A percentile compares a stretch with the other conserved stretches of the same genome.
phyloP scores from a whole-genome alignment of 208 protist genomes.

The Crithidia acanthocephali region DNA sequence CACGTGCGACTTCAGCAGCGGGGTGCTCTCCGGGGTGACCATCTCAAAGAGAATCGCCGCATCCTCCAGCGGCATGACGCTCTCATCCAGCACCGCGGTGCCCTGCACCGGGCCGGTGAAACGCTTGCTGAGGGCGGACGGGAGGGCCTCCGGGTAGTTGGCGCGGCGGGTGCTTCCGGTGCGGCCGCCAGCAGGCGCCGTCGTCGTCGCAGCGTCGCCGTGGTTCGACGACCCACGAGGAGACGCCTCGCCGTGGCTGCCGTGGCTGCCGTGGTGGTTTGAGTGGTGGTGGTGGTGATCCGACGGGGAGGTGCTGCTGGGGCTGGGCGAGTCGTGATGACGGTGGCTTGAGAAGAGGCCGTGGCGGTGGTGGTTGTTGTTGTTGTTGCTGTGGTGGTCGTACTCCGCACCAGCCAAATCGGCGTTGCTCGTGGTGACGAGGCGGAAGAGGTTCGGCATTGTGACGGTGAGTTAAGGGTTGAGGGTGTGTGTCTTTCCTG shows the following conservation, averaged over 20 bases:
- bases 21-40: slow-evolving; percentile 19
- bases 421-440: neutral
- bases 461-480: too few species aligned
- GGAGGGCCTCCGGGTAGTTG: slow-evolving; percentile 26
- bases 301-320: neutral
- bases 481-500: neutral
- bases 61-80: slow-evolving; percentile 12
- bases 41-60: slow-evolving; percentile 14
- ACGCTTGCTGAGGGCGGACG: slow-evolving; percentile 4
- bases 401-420: neutral
- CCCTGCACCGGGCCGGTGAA: slow-evolving; percentile 26
- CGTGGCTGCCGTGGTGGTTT: neutral
- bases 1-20: slow-evolving; percentile 15
- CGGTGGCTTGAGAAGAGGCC: neutral
- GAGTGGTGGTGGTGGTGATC: neutral
- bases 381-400: neutral
- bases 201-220: neutral
- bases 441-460: slow-evolving; percentile 8
- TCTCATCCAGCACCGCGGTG: slow-evolving; percentile 31
- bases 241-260: neutral
- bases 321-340: neutral
- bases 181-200: neutral
- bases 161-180: neutral
- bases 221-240: neutral
- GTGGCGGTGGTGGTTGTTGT: neutral